These are phyloP conservation scores for Boechera divaricarpa DNA, from an alignment of 345 rosid genomes.

Conservation along the genomic window DNA sequence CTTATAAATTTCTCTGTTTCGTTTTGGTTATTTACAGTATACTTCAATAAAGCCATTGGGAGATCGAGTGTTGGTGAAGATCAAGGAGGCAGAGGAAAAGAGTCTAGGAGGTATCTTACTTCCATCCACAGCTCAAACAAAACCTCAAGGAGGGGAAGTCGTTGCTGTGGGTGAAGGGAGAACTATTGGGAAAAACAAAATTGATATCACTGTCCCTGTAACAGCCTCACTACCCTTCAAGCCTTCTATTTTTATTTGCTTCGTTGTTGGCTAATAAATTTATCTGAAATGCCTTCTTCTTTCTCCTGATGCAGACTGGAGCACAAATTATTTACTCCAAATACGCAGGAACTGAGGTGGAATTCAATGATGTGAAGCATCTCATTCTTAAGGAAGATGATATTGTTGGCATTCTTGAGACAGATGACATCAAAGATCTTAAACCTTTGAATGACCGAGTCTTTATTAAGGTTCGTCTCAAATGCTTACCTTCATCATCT, in stretches of 20 bases:
- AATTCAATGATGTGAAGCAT: constrained; percentile 78
- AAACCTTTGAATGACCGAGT: constrained; percentile 91
- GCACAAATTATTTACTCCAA: constrained; percentile 80
- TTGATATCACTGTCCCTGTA: constrained; percentile 67
- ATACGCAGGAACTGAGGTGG: constrained; percentile 90
- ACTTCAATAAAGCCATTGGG: constrained; percentile 84
- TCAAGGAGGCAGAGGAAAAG: constrained; percentile 82
- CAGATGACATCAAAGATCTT: constrained; percentile 89
- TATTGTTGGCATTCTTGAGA: constrained; percentile 91
- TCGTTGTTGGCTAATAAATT: not conserved
- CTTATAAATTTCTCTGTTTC: not conserved
- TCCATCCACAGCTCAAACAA: constrained; percentile 78
- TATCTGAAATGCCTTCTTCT: not conserved
- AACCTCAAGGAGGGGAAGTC: constrained; percentile 94
- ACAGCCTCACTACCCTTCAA: not conserved
- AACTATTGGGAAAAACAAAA: constrained; percentile 63
- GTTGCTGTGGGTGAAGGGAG: constrained; percentile 92
- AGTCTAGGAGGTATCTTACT: constrained; percentile 85
- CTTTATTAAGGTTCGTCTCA: constrained; percentile 69
- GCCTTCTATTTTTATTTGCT: not conserved
- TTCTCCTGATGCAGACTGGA: constrained; percentile 62
- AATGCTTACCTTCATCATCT: not conserved
- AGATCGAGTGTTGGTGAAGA: constrained; percentile 87
- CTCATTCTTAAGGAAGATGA: constrained; percentile 93
- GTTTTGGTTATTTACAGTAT: constrained; percentile 53